Conservation (phyloP, 257 asterid species). For the Plantago ovata region DNA sequence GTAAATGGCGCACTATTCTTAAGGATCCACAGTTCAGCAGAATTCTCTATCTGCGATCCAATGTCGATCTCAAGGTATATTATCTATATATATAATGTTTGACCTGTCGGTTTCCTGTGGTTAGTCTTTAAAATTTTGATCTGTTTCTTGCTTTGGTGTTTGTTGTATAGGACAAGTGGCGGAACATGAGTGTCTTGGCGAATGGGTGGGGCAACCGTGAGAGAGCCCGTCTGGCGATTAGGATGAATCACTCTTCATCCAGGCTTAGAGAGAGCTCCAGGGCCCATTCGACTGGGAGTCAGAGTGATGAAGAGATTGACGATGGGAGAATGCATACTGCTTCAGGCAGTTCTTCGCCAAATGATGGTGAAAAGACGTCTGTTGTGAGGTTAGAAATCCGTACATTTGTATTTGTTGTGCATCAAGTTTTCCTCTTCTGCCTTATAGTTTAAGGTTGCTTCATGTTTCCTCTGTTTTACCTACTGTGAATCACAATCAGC, state of each 20-base stretch:
- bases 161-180: conserved; percentile 61
- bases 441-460: background rate
- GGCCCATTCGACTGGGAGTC: conserved; percentile 30
- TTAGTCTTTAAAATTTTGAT: too few relatives aligned
- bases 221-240: conserved; percentile 44
- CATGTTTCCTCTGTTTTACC: conserved; percentile 2
- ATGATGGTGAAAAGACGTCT: conserved; percentile 47
- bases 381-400: conserved; percentile 45
- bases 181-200: conserved; percentile 67
- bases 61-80: conserved; percentile 75
- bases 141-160: conserved; percentile 9
- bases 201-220: conserved; percentile 60
- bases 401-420: background rate
- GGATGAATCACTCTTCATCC: conserved; percentile 33
- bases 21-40: conserved; percentile 66
- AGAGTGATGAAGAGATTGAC: conserved; percentile 49
- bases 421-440: too few relatives aligned
- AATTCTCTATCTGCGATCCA: conserved; percentile 51
- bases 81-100: background rate
- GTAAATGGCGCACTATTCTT: conserved; percentile 76
- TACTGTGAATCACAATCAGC: conserved; percentile 10
- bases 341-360: conserved; percentile 56
- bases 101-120: conserved; percentile 6
- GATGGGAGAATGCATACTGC: conserved; percentile 36
- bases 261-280: conserved; percentile 37